Conservation (phyloP, 179 eudicot genomes). For the Actinidia chinensis region DNA sequence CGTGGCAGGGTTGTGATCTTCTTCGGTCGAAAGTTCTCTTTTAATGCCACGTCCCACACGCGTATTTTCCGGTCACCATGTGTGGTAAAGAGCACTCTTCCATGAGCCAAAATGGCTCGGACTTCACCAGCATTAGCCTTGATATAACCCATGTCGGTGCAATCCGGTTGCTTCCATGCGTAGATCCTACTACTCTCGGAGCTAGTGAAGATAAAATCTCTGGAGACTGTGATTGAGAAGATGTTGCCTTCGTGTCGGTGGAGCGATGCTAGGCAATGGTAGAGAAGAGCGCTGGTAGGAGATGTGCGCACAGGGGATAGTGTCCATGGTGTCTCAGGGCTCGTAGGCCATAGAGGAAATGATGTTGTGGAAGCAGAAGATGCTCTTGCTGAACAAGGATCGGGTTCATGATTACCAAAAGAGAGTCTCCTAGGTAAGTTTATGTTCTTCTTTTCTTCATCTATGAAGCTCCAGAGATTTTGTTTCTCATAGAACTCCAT, state of each 20-base stretch:
- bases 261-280: conserved; percentile 61
- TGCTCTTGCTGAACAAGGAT: conserved; percentile 29
- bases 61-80: conserved; percentile 54
- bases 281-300: conserved; percentile 43
- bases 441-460: conserved; percentile 31
- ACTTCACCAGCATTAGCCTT: conserved; percentile 41
- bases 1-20: conserved; percentile 47
- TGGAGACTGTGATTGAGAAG: conserved; percentile 42
- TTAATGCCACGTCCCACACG: conserved; percentile 34
- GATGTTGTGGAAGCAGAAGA: conserved; percentile 36
- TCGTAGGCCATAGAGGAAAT: conserved; percentile 24
- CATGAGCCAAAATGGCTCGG: conserved; percentile 42
- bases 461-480: conserved; percentile 28
- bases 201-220: conserved; percentile 49
- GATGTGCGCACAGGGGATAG: conserved; percentile 38
- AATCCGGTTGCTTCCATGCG: conserved; percentile 57
- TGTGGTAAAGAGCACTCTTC: conserved; percentile 49
- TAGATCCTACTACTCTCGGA: conserved; percentile 53
- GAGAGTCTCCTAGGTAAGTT: conserved; percentile 37
- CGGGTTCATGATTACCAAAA: conserved; percentile 27
- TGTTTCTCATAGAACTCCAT: conserved; percentile 25
- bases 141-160: conserved; percentile 47
- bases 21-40: conserved; percentile 39
- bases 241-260: conserved; percentile 53
- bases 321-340: conserved; percentile 45